Evolutionary conservation across 371 early-diverging fungal species (phyloP), one percentile per base, ranked within the genome.

Genomic region (Spraguea lophii): DNA sequence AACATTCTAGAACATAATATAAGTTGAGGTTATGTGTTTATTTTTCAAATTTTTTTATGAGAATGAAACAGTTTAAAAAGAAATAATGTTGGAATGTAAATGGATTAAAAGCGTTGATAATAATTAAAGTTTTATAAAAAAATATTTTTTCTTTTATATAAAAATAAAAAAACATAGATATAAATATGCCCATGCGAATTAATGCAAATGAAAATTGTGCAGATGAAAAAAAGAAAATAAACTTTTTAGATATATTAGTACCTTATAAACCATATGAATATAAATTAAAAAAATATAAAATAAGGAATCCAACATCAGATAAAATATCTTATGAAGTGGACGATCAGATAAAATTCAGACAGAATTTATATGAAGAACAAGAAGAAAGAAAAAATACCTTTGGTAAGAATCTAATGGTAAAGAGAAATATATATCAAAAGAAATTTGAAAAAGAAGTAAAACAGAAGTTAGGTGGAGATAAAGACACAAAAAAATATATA

Each of bases 271-370:
- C 65, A 13, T 65, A 60, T 46, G 56, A 65, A 40, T 71, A 71
- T 36, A 62, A 61, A 48, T 49, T 71, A 24, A 58, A 59, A 30
- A 62, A 61, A 48, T 65, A 54, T 41, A 61, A 58, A 24, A 20
- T 43, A 1, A 34, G 62, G 20, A 64, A 60, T 40, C 20, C 50
- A 13, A 47, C 50, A 20, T 50, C 36, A 40, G 71, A 71, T 46
- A 45, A 34, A 19, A 36, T 62, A 24, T 26, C 10, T 12, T 65
- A 54, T 30, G 71, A 71, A 27, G 44, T 59, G 12, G 71, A 71
- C 44, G 66, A 68, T 30, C 44, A 59, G 30, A 61, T 57, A 19
- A 56, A 49, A 22, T 71, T 67, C 35, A 60, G 55, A 40, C 57
- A 62, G 40, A 56, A 24, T 20, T 47, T 41, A 15, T n/a, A 46